Conservation (phyloP, 208 protist genomes). For the Wallacemonas sp. region DNA sequence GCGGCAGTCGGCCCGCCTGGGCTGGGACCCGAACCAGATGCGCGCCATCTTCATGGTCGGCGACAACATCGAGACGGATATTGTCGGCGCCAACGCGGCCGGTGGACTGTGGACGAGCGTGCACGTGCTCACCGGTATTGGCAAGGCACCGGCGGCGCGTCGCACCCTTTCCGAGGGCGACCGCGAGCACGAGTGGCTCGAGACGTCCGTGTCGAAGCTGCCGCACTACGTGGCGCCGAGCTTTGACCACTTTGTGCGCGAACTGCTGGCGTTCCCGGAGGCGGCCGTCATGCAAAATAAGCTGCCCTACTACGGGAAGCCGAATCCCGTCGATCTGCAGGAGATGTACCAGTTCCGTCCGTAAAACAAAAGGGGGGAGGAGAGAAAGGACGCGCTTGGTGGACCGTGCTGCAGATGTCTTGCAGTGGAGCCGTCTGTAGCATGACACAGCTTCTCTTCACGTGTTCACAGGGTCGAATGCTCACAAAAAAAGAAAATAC, state of each 20-base stretch:
- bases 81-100: slow-evolving; percentile 83
- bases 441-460: neutral
- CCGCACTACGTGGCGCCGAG: slow-evolving; percentile 88
- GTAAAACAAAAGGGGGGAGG: too few species aligned
- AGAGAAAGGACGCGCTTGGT: neutral
- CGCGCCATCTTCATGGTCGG: slow-evolving; percentile 87
- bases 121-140: slow-evolving; percentile 77
- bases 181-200: slow-evolving; percentile 74
- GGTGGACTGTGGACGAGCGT: slow-evolving; percentile 74
- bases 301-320: slow-evolving; percentile 63
- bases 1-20: slow-evolving; percentile 35
- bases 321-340: slow-evolving; percentile 74
- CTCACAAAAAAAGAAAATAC: too few species aligned
- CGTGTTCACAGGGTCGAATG: too few species aligned
- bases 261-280: slow-evolving; percentile 81
- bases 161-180: slow-evolving; percentile 65
- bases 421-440: neutral
- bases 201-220: slow-evolving; percentile 47
- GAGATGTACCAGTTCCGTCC: slow-evolving; percentile 62
- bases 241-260: slow-evolving; percentile 87
- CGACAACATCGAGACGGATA: slow-evolving; percentile 86
- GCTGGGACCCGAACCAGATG: slow-evolving; percentile 59
- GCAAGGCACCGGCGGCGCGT: slow-evolving; percentile 51
- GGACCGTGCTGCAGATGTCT: too few species aligned
- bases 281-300: slow-evolving; percentile 67